Base-by-base conservation (phyloP, 768 basidiomycete genomes). In the Trametes gibbosa region DNA sequence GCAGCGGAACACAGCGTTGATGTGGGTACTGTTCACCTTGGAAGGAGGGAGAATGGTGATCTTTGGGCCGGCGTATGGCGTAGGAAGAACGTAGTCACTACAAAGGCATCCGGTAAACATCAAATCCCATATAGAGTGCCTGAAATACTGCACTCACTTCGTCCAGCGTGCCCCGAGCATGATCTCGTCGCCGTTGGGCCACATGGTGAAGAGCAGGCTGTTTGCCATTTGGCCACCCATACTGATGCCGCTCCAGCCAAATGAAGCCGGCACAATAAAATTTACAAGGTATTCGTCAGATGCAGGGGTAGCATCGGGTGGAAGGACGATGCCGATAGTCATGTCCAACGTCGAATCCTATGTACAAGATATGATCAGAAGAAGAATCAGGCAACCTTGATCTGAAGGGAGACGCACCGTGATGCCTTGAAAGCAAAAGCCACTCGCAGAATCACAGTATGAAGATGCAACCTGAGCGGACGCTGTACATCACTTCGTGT, bases 1-100 rank as follows among this genome's bases (percentile, higher is more conserved):
- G 65, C 71, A 71, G 19, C 70, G 60, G 65, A 72, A 72, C 2
- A 67, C 65, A 13, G 68, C 66, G 42, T 67, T 67, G 39, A 68
- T 59, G 50, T 70, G 63, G 21, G 69, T 72, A 42, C 63, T 67
- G 55, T 72, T 72, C 13, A 67, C 56, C 13, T 47, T 51, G 0
- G 67, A 66, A 41, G 62, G 60, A 1, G 65, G 65, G n/a, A 72
- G 62, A 16, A 69, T 57, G 12, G 67, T 71, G 53, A 69, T 55
- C 24, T 58, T 61, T 21, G 70, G 70, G 2, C 70, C 70, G 12
- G 66, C 34, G 53, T 68, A 70, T 1, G 53, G 27, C 13, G 19
- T 25, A 7, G 68, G 68, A n/a, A 70, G 62, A 7, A 68, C 65
- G 60, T 69, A 69, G 46, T 67, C 68, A 19, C 69, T 69, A 51